Evolutionary conservation across 2,329 filamentous ascomycete genomes (phyloP).

Genomic region (Aureobasidium sp.): DNA sequence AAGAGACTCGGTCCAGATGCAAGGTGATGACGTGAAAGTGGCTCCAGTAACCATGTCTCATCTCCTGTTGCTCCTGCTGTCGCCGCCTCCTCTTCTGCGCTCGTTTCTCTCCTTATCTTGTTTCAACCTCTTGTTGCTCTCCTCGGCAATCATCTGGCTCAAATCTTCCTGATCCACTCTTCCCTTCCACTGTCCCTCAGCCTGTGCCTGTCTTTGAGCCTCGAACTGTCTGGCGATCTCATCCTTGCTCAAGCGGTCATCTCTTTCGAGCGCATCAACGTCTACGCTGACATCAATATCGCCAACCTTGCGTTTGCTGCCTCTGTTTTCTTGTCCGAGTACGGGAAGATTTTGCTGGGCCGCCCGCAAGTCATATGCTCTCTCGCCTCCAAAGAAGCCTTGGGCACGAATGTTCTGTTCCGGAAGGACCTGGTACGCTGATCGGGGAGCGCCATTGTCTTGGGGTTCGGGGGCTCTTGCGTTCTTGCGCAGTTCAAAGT

Average conservation of each 20-base stretch:
- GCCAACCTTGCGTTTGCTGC: constrained; percentile 84
- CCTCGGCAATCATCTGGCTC: constrained; percentile 91
- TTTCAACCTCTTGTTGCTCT: constrained; percentile 84
- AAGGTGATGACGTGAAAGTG: neutral
- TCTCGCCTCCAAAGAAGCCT: constrained; percentile 94
- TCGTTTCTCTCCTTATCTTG: constrained; percentile 68
- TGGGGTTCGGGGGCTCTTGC: constrained; percentile 83
- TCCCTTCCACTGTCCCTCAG: constrained; percentile 55
- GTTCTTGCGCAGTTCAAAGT: constrained; percentile 86
- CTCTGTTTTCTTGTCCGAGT: constrained; percentile 68
- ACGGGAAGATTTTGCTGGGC: constrained; percentile 54
- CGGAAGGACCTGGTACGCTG: constrained; percentile 82
- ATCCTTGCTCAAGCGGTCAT: constrained; percentile 77
- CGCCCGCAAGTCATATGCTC: constrained; percentile 74
- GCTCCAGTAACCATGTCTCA: constrained; percentile 3
- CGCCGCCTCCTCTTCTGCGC: constrained; percentile 49
- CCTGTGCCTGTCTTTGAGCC: constrained; percentile 54
- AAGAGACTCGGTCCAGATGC: neutral
- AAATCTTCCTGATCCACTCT: constrained; percentile 84
- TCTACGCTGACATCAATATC: constrained; percentile 92
- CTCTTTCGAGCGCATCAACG: constrained; percentile 66
- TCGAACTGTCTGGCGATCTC: constrained; percentile 77
- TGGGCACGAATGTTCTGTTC: constrained; percentile 79
- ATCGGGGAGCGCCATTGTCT: constrained; percentile 55
- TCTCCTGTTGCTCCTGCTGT: constrained; percentile 12